Conservation (phyloP, 177 flowering plant species). For the Vitis hybrid region DNA sequence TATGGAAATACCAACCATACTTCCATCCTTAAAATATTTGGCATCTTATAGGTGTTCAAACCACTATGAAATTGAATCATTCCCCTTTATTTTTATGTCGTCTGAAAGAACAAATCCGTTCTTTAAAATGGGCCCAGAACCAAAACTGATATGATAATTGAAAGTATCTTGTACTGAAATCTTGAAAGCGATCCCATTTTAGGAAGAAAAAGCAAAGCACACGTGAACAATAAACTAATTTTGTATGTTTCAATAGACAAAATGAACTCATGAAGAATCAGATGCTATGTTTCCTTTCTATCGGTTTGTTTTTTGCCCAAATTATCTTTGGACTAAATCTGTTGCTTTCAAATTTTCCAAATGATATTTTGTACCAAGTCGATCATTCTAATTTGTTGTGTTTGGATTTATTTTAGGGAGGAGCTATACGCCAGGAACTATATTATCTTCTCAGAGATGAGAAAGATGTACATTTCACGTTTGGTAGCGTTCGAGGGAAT, state of each 20-base stretch:
- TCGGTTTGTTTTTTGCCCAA: not conserved
- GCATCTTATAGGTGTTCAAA: no score
- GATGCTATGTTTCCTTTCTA: not conserved
- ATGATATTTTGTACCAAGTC: not conserved
- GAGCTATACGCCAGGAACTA: conserved; percentile 75
- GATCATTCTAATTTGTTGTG: not conserved
- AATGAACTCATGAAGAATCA: no score
- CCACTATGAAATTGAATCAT: no score
- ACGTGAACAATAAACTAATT: not conserved
- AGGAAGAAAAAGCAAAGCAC: not conserved
- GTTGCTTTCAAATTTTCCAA: not conserved
- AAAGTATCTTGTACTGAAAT: not conserved
- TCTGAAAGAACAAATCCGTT: no score
- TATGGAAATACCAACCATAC: no score
- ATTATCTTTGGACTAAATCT: not conserved
- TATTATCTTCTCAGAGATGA: conserved; percentile 83
- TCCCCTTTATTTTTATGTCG: no score
- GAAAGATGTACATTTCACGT: conserved; percentile 74
- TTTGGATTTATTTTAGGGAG: conserved; percentile 57
- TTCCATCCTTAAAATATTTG: no score
- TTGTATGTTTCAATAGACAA: no score
- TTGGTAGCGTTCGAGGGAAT: conserved; percentile 52
- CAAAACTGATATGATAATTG: not conserved
- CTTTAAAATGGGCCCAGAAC: no score
- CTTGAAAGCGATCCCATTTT: not conserved